Conservation (phyloP, 139 green algal species). For the Micractinium conductrix region DNA sequence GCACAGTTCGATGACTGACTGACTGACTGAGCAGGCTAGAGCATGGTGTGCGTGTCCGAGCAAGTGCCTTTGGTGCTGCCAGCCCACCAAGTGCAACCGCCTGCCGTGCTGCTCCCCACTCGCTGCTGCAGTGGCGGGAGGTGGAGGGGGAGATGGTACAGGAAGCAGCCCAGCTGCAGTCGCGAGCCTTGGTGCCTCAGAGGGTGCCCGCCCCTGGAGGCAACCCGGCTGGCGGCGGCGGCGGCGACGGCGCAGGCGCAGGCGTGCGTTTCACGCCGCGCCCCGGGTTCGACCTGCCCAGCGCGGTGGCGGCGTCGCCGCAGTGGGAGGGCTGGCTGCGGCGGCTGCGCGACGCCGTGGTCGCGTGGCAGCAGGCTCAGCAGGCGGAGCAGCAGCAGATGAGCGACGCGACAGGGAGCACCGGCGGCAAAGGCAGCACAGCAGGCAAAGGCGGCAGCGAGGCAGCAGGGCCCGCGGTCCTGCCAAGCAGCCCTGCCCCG, state of each 20-base stretch:
- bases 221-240: background rate
- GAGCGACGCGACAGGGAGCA: background rate
- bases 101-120: background rate
- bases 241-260: background rate
- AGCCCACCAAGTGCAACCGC: background rate
- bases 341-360: background rate
- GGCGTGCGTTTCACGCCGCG: background rate
- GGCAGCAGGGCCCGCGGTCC: background rate
- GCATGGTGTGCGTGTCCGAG: background rate
- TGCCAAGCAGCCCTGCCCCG: background rate
- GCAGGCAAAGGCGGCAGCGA: background rate
- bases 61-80: background rate
- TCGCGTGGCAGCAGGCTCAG: conserved; percentile 11
- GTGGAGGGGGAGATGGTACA: background rate
- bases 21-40: background rate
- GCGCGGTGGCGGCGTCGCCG: background rate
- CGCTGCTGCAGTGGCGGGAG: background rate
- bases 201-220: no score
- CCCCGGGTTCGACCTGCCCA: background rate
- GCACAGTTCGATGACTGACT: no score
- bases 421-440: background rate
- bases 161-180: background rate
- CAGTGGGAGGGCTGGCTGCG: conserved; percentile 1
- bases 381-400: background rate
- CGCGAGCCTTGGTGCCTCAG: background rate